Percentiles rank a stretch among this genome's conserved stretches.
These are phyloP conservation scores for Blastobotrys illinoisensis DNA, from an alignment of 1,139 yeast species.

Conservation along the genomic window DNA sequence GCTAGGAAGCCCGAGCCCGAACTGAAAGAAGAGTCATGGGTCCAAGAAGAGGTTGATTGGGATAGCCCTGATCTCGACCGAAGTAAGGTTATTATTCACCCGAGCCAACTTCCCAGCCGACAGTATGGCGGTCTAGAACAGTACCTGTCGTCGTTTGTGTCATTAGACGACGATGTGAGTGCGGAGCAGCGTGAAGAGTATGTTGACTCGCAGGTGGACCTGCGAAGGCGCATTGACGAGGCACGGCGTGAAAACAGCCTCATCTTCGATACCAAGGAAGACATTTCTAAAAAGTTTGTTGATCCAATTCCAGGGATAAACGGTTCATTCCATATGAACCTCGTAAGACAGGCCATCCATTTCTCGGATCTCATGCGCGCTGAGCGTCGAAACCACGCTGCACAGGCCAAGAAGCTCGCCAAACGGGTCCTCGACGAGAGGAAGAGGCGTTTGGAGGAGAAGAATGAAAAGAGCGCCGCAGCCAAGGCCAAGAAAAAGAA, in stretches of 20 bases:
- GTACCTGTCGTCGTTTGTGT: slow-evolving; percentile 48
- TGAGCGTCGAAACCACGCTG: slow-evolving; percentile 56
- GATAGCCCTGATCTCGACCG: slow-evolving; percentile 5
- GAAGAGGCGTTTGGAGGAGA: slow-evolving; percentile 61
- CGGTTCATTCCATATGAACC: slow-evolving; percentile 62
- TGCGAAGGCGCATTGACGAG: slow-evolving; percentile 43
- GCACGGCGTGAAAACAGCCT: slow-evolving; percentile 51
- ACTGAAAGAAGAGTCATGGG: slow-evolving; percentile 6
- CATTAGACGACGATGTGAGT: slow-evolving; percentile 51
- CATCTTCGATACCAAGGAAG: slow-evolving; percentile 34
- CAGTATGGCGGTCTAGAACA: slow-evolving; percentile 37
- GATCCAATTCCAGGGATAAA: slow-evolving; percentile 34
- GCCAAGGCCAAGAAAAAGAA: slow-evolving; percentile 50
- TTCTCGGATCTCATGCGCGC: slow-evolving; percentile 70
- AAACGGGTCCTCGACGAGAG: slow-evolving; percentile 86
- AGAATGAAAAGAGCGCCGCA: slow-evolving; percentile 40
- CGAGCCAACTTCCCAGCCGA: slow-evolving; percentile 31
- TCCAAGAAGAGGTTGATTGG: slow-evolving; percentile 3
- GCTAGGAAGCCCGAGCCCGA: slow-evolving; percentile 5
- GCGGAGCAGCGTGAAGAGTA: slow-evolving; percentile 44
- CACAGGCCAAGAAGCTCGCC: slow-evolving; percentile 69
- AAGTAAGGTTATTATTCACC: slow-evolving; percentile 3
- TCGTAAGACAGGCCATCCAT: slow-evolving; percentile 68
- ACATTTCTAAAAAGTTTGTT: slow-evolving; percentile 29
- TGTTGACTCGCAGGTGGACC: slow-evolving; percentile 41